Evolutionary conservation across 176 grass and related monocot species (phyloP).

Genomic region (Otatea glauca): DNA sequence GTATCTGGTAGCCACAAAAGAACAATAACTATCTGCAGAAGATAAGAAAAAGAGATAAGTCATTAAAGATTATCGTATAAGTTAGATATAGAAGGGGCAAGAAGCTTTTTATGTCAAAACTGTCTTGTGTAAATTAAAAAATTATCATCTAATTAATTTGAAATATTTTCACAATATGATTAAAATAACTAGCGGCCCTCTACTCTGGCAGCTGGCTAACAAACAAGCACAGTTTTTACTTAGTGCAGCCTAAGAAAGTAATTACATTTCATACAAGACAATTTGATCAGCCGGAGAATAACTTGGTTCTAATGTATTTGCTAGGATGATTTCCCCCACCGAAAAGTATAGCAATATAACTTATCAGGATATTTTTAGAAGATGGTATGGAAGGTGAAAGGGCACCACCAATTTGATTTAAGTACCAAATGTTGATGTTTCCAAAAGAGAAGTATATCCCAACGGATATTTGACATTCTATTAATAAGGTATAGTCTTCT

Average conservation of each 20-base stretch:
- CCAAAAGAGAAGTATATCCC: constrained; percentile 5
- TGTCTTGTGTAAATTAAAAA: not conserved
- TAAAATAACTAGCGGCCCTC: not conserved
- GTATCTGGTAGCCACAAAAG: constrained; percentile 85
- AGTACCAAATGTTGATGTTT: constrained; percentile 15
- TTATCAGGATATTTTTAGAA: constrained; percentile 19
- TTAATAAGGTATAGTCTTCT: constrained; percentile 14
- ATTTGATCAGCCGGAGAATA: constrained; percentile 24
- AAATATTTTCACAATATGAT: no score
- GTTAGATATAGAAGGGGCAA: not conserved
- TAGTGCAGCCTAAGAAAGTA: constrained; percentile 8
- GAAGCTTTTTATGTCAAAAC: constrained; percentile 20
- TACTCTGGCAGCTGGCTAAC: not conserved
- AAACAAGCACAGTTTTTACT: not conserved
- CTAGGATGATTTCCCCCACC: constrained; percentile 17
- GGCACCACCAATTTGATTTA: not conserved
- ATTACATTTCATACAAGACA: constrained; percentile 27
- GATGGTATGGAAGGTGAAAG: constrained; percentile 17
- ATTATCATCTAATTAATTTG: no score
- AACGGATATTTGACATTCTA: constrained; percentile 19
- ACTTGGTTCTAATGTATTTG: constrained; percentile 31
- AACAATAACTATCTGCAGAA: constrained; percentile 80
- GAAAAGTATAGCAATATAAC: constrained; percentile 24
- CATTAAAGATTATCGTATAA: constrained; percentile 13
- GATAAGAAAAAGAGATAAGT: constrained; percentile 23